Evolutionary conservation across 176 grass and related monocot species (phyloP).

Genomic region (Aechmea fasciata): DNA sequence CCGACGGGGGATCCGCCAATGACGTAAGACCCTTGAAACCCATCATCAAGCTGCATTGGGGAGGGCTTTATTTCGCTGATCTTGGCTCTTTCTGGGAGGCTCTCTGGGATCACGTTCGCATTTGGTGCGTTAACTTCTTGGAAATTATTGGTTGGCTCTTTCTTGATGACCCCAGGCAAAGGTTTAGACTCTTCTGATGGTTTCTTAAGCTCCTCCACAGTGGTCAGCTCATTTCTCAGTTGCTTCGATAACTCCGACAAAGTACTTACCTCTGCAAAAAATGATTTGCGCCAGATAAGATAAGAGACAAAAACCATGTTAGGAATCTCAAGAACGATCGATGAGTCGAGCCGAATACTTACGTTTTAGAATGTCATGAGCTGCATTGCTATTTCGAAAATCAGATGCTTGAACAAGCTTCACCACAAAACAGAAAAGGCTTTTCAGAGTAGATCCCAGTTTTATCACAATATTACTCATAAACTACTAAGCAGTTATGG

Average conservation of each 20-base stretch:
- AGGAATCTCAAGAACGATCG: not conserved
- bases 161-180: constrained; percentile 8
- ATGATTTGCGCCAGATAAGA: not conserved
- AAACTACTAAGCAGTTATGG: no score
- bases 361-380: constrained; percentile 32
- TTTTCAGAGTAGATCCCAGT: not conserved
- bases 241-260: constrained; percentile 51
- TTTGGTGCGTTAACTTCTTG: constrained; percentile 12
- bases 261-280: constrained; percentile 42
- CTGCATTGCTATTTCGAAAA: constrained; percentile 21
- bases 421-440: constrained; percentile 11
- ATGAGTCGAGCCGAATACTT: constrained; percentile 7
- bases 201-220: constrained; percentile 25
- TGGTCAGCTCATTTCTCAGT: constrained; percentile 26
- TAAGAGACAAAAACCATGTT: not conserved
- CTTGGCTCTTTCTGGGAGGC: not conserved
- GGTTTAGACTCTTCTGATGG: constrained; percentile 6
- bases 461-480: not conserved
- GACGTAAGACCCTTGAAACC: constrained; percentile 48
- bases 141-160: constrained; percentile 5
- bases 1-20: constrained; percentile 75
- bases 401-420: constrained; percentile 28
- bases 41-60: constrained; percentile 29
- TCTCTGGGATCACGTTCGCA: constrained; percentile 15
- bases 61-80: constrained; percentile 20